Evolutionary conservation across 306 rosid species (phyloP).

Genomic region (Vigna radiata): DNA sequence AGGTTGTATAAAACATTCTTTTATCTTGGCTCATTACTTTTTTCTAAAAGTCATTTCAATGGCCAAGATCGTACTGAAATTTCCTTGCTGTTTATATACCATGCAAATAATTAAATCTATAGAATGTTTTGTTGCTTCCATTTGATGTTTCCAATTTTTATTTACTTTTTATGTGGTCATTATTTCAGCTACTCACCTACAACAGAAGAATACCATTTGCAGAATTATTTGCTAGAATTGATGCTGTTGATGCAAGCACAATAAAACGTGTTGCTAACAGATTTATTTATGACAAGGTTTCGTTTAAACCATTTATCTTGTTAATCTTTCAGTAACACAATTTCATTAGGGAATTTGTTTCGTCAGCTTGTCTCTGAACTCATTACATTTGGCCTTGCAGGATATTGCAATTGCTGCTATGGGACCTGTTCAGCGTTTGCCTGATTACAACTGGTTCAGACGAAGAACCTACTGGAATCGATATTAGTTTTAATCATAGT

Average conservation of each 20-base stretch:
- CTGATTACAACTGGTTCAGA: conserved; percentile 98
- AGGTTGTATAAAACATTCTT: not conserved
- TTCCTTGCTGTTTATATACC: too few relatives aligned
- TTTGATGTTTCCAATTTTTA: not conserved
- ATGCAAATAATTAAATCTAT: not conserved
- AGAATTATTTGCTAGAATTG: conserved; percentile 93
- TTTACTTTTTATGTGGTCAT: not conserved
- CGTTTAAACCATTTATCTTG: not conserved
- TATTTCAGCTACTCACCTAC: conserved; percentile 68
- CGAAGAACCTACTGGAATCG: conserved; percentile 99
- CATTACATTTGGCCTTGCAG: conserved; percentile 44
- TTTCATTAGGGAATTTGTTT: not conserved
- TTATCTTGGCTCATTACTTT: not conserved
- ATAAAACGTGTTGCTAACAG: conserved; percentile 93
- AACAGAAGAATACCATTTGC: conserved; percentile 95
- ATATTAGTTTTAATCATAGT: conserved; percentile 62
- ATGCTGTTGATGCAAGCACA: conserved; percentile 90
- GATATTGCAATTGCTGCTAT: conserved; percentile 90
- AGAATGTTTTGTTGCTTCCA: not conserved
- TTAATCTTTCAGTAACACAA: not conserved
- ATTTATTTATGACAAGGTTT: conserved; percentile 91
- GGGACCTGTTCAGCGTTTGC: conserved; percentile 87
- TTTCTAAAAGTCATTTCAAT: not conserved
- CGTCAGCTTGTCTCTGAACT: not conserved
- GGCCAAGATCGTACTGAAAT: too few relatives aligned